Percentiles rank a stretch among this genome's conserved stretches.
Conservation (phyloP, 768 basidiomycete species). For the Calocera cornea region DNA sequence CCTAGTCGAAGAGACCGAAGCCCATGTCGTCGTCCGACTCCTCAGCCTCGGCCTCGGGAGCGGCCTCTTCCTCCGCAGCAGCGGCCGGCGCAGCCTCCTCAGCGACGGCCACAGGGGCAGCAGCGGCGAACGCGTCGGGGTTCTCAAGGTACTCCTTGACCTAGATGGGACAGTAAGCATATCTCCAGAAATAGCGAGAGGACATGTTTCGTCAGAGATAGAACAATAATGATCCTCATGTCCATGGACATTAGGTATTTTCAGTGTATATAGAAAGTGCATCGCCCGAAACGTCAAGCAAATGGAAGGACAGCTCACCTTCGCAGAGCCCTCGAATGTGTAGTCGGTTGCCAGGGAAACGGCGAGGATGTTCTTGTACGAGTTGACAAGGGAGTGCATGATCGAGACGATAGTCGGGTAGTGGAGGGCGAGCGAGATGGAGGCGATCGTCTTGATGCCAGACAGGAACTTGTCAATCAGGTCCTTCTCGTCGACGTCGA, state of each 20-base stretch:
- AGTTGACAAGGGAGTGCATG: slow-evolving; percentile 88
- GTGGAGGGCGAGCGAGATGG: slow-evolving; percentile 87
- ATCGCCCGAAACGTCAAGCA: slow-evolving; percentile 11
- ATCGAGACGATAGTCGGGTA: slow-evolving; percentile 95
- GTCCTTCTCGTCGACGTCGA: slow-evolving; percentile 85
- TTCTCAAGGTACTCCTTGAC: slow-evolving; percentile 94
- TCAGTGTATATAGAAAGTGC: slow-evolving; percentile 11
- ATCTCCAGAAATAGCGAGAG: slow-evolving; percentile 23
- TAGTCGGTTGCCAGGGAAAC: slow-evolving; percentile 83
- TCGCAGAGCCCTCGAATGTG: slow-evolving; percentile 84
- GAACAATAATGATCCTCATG: neutral
- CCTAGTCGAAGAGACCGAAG: slow-evolving; percentile 2
- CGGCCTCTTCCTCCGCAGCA: slow-evolving; percentile 1
- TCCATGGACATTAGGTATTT: neutral
- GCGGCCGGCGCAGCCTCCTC: neutral
- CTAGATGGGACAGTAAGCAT: slow-evolving; percentile 33
- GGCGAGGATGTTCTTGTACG: slow-evolving; percentile 96
- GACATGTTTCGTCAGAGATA: slow-evolving; percentile 6
- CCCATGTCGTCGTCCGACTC: slow-evolving; percentile 2
- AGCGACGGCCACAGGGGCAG: neutral
- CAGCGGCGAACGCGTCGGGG: slow-evolving; percentile 82
- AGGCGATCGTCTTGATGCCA: slow-evolving; percentile 89
- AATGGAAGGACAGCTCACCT: slow-evolving; percentile 40
- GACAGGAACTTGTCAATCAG: slow-evolving; percentile 84
- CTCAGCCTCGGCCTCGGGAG: neutral